Conservation (phyloP, 352 stramenopile genomes). For the Pythium rishiriense region DNA sequence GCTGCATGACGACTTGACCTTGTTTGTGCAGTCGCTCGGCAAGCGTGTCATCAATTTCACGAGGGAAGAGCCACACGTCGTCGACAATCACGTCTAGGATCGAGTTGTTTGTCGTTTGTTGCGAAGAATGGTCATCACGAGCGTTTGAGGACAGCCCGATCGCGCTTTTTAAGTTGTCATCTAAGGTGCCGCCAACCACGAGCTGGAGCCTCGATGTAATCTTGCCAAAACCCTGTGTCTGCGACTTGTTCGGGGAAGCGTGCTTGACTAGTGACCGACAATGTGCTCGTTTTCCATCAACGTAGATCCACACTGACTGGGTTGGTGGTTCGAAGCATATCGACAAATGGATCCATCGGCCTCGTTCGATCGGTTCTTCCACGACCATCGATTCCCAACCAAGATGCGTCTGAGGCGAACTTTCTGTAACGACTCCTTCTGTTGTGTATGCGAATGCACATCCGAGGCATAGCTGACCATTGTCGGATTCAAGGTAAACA, state of each 20-base stretch:
- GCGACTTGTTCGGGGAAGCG: not conserved
- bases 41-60: not conserved
- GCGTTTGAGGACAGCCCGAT: not conserved
- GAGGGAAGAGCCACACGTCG: constrained; percentile 11
- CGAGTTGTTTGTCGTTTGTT: too few relatives aligned
- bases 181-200: not conserved
- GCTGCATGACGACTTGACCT: constrained; percentile 3
- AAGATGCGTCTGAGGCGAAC: not conserved
- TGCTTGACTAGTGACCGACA: not conserved
- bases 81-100: constrained; percentile 2
- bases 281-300: not conserved
- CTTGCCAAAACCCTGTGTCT: not conserved
- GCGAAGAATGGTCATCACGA: not conserved
- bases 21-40: not conserved
- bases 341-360: constrained; percentile 5
- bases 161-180: not conserved
- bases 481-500: not conserved
- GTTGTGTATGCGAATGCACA: not conserved
- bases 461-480: not conserved
- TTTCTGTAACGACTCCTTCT: not conserved
- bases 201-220: constrained; percentile 1
- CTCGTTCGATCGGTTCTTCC: not conserved
- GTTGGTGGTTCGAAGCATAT: not conserved
- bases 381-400: not conserved
- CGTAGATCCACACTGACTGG: not conserved